Evolutionary conservation across 2,329 filamentous ascomycete genomes (phyloP).

Genomic region (Pestalotiopsis sp.): DNA sequence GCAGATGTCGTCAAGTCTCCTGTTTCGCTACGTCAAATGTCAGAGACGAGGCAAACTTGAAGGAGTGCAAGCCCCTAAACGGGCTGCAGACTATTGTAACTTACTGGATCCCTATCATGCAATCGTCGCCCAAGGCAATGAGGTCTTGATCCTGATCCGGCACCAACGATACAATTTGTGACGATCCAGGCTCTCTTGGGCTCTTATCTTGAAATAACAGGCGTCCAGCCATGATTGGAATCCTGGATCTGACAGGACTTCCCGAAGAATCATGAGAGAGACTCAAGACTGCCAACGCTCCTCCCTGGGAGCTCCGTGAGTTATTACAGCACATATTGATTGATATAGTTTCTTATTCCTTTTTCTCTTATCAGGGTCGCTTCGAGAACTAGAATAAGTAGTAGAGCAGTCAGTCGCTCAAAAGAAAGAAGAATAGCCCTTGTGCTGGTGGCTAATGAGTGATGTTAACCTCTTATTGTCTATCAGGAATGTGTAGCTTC

Average conservation of each 20-base stretch:
- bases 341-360: neutral
- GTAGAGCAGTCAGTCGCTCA: too few relatives aligned
- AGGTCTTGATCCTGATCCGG: constrained; percentile 24
- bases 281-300: constrained; percentile 48
- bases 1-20: constrained; percentile 45
- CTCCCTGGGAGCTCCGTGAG: constrained; percentile 43
- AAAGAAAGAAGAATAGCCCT: too few relatives aligned
- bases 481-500: too few relatives aligned
- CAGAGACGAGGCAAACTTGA: neutral
- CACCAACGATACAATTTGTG: constrained; percentile 47
- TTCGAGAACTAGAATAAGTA: too few relatives aligned
- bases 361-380: too few relatives aligned
- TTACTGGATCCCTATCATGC: constrained; percentile 47
- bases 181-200: constrained; percentile 34
- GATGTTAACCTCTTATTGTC: too few relatives aligned
- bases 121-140: constrained; percentile 27
- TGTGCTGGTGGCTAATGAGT: too few relatives aligned
- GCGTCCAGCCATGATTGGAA: constrained; percentile 21
- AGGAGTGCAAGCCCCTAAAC: neutral
- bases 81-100: neutral
- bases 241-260: constrained; percentile 21
- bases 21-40: constrained; percentile 33
- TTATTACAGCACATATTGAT: constrained; percentile 47
- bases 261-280: constrained; percentile 13
- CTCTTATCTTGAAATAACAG: constrained; percentile 46